Conservation (phyloP, 805 yeast genomes). For the Candida rishiriensis region DNA sequence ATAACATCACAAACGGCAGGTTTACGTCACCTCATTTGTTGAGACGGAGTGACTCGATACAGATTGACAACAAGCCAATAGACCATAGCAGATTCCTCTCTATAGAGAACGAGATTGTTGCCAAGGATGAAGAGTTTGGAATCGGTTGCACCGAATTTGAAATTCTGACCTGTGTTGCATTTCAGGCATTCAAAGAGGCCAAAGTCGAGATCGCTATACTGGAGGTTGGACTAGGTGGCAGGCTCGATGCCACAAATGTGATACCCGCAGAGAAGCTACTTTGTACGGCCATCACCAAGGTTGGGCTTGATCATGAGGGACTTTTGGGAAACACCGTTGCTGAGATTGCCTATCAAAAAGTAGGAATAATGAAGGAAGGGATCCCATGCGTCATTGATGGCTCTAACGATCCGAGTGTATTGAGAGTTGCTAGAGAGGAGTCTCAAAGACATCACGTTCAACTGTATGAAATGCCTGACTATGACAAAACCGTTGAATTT, state of each 20-base stretch:
- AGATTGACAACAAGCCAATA: slow-evolving; percentile 58
- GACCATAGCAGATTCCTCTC: slow-evolving; percentile 39
- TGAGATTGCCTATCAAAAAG: slow-evolving; percentile 74
- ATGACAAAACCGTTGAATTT: slow-evolving; percentile 3
- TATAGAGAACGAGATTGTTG: slow-evolving; percentile 39
- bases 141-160: slow-evolving; percentile 88
- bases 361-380: slow-evolving; percentile 70
- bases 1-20: slow-evolving; percentile 57
- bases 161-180: slow-evolving; percentile 77
- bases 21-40: slow-evolving; percentile 89
- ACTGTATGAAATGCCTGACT: slow-evolving; percentile 6
- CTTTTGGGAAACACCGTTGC: slow-evolving; percentile 63
- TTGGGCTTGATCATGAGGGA: slow-evolving; percentile 80
- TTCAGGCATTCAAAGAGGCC: slow-evolving; percentile 59
- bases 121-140: slow-evolving; percentile 33
- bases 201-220: slow-evolving; percentile 70
- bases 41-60: slow-evolving; percentile 68
- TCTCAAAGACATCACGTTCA: slow-evolving; percentile 34
- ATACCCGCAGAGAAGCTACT: slow-evolving; percentile 39
- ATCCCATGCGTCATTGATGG: slow-evolving; percentile 72
- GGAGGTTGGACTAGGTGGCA: slow-evolving; percentile 96
- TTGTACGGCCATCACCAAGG: slow-evolving; percentile 73
- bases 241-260: slow-evolving; percentile 85
- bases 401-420: slow-evolving; percentile 48
- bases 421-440: slow-evolving; percentile 38